A percentile compares a stretch with the other conserved stretches of the same genome.
These are phyloP conservation scores for Begonia peltatifolia DNA, from an alignment of 306 rosid genomes.

Conservation along the genomic window DNA sequence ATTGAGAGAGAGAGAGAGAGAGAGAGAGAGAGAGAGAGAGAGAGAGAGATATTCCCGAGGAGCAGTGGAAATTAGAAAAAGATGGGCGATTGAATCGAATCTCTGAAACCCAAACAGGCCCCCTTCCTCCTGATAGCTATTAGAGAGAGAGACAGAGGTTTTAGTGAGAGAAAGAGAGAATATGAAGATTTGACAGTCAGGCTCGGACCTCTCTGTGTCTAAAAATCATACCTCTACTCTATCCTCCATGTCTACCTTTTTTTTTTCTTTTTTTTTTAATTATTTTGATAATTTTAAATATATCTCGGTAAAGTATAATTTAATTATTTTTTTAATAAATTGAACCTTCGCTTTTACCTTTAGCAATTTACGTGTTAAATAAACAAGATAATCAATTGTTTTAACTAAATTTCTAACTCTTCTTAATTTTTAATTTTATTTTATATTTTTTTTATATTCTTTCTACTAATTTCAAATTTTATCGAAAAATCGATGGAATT, in stretches of 20 bases:
- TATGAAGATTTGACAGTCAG: constrained; percentile 95
- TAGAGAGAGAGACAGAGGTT: constrained; percentile 2
- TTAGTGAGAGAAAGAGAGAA: constrained; percentile 33
- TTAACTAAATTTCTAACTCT: too few relatives aligned
- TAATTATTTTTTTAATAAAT: too few relatives aligned
- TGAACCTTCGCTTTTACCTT: too few relatives aligned
- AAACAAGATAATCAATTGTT: too few relatives aligned
- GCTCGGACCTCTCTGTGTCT: constrained; percentile 42
- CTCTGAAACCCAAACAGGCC: constrained; percentile 29
- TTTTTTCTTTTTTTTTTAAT: too few relatives aligned
- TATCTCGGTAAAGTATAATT: too few relatives aligned
- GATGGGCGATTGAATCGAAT: constrained; percentile 68
- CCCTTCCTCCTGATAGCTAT: constrained; percentile 19
- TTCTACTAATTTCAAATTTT: too few relatives aligned
- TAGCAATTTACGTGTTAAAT: too few relatives aligned
- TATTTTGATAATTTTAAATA: too few relatives aligned
- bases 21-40: constrained; percentile 16
- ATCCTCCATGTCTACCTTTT: constrained; percentile 19
- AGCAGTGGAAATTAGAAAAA: constrained; percentile 28
- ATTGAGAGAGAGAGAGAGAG: constrained; percentile 18
- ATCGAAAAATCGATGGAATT: too few relatives aligned
- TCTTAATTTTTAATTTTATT: too few relatives aligned
- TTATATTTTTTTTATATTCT: too few relatives aligned
- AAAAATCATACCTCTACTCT: constrained; percentile 24
- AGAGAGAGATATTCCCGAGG: constrained; percentile 38